These are phyloP conservation scores for Silene conica DNA, from an alignment of 148 eudicot species.

Conservation along the genomic window DNA sequence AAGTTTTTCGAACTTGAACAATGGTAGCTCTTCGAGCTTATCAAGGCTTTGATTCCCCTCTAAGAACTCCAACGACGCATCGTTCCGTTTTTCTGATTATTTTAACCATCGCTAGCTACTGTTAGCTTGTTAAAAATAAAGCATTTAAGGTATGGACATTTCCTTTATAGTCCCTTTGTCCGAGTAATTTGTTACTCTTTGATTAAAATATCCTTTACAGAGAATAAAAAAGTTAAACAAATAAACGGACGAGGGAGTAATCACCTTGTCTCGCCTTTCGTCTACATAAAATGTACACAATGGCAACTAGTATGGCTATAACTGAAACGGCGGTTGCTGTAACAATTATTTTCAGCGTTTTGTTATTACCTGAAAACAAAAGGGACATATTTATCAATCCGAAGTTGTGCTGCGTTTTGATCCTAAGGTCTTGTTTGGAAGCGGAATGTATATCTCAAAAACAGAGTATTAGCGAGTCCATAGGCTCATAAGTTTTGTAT, in stretches of 20 bases:
- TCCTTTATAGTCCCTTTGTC: neutral
- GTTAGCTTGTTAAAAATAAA: neutral
- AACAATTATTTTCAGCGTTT: slow-evolving; percentile 10
- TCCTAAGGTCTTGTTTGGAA: too few species aligned
- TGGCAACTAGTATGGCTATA: slow-evolving; percentile 4
- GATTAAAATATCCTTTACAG: too few species aligned
- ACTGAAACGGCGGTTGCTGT: slow-evolving; percentile 12
- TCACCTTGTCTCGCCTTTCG: neutral
- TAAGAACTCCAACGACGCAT: neutral
- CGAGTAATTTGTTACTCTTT: too few species aligned
- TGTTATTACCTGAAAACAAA: neutral
- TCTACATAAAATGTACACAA: slow-evolving; percentile 19
- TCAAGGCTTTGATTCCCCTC: neutral
- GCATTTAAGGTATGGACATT: neutral
- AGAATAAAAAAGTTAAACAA: too few species aligned
- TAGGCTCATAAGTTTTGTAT: too few species aligned
- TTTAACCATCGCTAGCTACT: neutral
- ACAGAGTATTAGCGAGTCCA: too few species aligned
- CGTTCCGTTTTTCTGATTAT: neutral
- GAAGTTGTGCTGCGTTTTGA: too few species aligned
- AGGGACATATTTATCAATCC: too few species aligned
- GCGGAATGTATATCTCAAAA: too few species aligned
- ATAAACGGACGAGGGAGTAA: too few species aligned
- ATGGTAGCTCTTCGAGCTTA: slow-evolving; percentile 24
- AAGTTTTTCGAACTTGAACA: slow-evolving; percentile 23